phyloP scores from a whole-genome alignment of 148 eudicot genomes.

The Amaranthus cruentus region DNA sequence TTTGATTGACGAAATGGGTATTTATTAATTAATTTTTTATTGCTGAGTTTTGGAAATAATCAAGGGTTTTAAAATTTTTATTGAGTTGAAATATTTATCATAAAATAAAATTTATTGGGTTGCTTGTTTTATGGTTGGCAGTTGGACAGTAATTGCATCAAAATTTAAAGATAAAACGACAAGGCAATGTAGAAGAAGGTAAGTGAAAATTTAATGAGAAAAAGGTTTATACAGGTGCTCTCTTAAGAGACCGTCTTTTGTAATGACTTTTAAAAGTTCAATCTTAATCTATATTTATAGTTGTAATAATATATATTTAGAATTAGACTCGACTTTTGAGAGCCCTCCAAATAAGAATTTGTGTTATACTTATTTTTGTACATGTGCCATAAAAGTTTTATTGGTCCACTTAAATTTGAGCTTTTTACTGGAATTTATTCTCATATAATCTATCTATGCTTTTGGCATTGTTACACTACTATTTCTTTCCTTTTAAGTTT shows the following conservation, averaged over 20 bases:
- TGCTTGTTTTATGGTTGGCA: slow-evolving; percentile 27
- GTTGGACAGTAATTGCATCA: slow-evolving; percentile 89
- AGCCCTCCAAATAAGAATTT: background rate
- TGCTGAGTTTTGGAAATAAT: slow-evolving; percentile 18
- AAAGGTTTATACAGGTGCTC: no score
- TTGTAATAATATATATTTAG: no score
- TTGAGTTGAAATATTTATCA: no score
- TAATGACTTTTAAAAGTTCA: no score
- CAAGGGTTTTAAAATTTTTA: background rate
- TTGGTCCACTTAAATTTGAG: slow-evolving; percentile 4
- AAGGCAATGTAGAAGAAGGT: slow-evolving; percentile 98
- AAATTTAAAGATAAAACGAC: slow-evolving; percentile 88
- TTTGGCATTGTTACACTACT: background rate
- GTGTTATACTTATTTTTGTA: background rate
- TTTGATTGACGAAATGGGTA: background rate
- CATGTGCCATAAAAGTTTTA: slow-evolving; percentile 2
- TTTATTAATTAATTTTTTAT: background rate
- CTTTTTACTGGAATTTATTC: slow-evolving; percentile 3
- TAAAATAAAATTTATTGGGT: background rate
- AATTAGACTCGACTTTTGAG: no score
- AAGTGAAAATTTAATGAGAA: background rate
- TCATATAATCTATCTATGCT: slow-evolving; percentile 7
- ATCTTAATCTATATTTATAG: no score
- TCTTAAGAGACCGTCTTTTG: no score
- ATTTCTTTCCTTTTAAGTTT: no score